Base-by-base conservation (phyloP, 495 filamentous ascomycete species). In the Articulospora tetracladia region DNA sequence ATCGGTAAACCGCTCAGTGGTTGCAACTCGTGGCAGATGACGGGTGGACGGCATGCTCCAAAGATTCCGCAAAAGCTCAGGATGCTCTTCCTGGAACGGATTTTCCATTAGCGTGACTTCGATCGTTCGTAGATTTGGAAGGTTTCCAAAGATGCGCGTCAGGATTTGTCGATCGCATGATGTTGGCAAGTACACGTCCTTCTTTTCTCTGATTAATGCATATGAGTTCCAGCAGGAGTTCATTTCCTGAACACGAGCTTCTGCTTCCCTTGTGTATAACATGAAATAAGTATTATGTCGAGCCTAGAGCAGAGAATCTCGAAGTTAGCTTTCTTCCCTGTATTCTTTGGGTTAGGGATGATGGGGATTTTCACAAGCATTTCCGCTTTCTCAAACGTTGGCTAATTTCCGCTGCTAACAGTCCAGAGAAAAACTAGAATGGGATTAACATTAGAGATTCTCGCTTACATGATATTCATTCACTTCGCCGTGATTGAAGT, bases 381-480 rank as follows among this genome's bases (percentile, higher is more conserved):
- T n/a, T n/a, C n/a, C n/a, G n/a, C n/a, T n/a, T n/a, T n/a, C n/a
- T n/a, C n/a, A n/a, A n/a, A n/a, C n/a, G n/a, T n/a, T n/a, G n/a
- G n/a, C n/a, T n/a, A n/a, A n/a, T n/a, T n/a, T n/a, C n/a, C n/a
- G n/a, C n/a, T n/a, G n/a, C n/a, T n/a, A n/a, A n/a, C n/a, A n/a
- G n/a, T n/a, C n/a, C n/a, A n/a, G n/a, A n/a, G n/a, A n/a, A n/a
- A n/a, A n/a, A n/a, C n/a, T n/a, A n/a, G n/a, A n/a, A n/a, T n/a
- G n/a, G n/a, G n/a, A n/a, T 3, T 58, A 30, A 26, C 60, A 63
- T 39, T 66, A 63, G 13, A 49, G 48, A 27, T 66, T 66, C 24
- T 66, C 57, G 1, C 64, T 56, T 12, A 57, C 61, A 41, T 67
- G 61, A 25, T 67, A 64, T 26, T 67, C 65, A 44, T 67, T 61